A percentile compares a stretch with the other conserved stretches of the same genome.
These are phyloP conservation scores for Mycena leptocephala DNA, from an alignment of 768 basidiomycete genomes.

Conservation along the genomic window DNA sequence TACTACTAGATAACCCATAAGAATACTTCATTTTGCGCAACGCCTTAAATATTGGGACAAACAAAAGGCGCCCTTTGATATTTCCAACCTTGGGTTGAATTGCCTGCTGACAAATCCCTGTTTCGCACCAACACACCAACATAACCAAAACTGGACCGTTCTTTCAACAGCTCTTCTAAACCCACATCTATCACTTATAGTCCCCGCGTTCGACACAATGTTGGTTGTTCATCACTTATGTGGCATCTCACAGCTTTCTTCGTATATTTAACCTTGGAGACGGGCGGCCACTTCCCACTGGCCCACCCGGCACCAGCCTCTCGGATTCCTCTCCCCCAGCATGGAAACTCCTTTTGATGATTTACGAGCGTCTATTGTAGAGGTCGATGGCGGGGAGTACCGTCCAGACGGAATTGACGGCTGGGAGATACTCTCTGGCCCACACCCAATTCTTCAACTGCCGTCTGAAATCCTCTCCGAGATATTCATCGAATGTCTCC, in stretches of 20 bases:
- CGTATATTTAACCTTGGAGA: background rate
- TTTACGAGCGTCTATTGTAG: background rate
- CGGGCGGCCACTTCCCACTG: background rate
- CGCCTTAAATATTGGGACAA: no score
- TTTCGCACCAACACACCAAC: background rate
- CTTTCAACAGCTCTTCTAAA: background rate
- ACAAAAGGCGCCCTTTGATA: no score
- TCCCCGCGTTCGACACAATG: background rate
- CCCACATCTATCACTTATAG: background rate
- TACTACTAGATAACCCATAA: no score
- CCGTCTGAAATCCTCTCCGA: slow-evolving; percentile 18
- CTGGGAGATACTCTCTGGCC: background rate
- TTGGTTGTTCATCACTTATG: background rate
- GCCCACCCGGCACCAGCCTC: no score
- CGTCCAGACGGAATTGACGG: background rate
- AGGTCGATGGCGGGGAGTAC: background rate
- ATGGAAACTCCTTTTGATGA: background rate
- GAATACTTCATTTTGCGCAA: no score
- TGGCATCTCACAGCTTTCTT: slow-evolving; percentile 4
- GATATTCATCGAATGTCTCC: slow-evolving; percentile 22
- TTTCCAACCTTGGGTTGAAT: no score
- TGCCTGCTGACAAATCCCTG: no score
- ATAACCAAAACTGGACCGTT: background rate
- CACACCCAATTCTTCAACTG: background rate
- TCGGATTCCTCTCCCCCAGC: background rate